Evolutionary conservation across 768 basidiomycete species (phyloP).

Genomic region (Cyclocybe cylindracea): DNA sequence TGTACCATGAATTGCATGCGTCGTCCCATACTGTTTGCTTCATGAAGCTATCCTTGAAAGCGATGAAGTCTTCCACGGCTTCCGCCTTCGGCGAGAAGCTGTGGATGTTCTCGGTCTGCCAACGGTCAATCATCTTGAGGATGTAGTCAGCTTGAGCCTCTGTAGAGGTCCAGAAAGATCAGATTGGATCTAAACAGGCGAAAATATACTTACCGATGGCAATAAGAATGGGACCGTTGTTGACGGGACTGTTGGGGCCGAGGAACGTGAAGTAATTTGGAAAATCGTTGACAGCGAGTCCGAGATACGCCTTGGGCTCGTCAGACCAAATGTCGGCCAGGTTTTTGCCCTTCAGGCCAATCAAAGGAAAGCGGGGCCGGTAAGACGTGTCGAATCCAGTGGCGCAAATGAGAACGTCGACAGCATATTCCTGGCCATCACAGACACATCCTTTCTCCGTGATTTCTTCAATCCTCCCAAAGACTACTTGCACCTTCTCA

Average conservation of each 20-base stretch:
- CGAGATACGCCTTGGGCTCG: slow-evolving; percentile 27
- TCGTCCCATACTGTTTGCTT: slow-evolving; percentile 26
- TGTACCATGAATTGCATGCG: slow-evolving; percentile 33
- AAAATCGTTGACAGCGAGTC: slow-evolving; percentile 25
- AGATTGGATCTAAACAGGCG: neutral
- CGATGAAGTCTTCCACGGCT: slow-evolving; percentile 30
- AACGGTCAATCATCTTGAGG: slow-evolving; percentile 27
- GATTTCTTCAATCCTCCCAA: slow-evolving; percentile 25
- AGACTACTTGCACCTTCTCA: slow-evolving; percentile 27
- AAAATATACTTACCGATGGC: slow-evolving; percentile 19
- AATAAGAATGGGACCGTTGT: slow-evolving; percentile 26
- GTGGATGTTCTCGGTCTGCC: slow-evolving; percentile 32
- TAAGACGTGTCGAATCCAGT: slow-evolving; percentile 33
- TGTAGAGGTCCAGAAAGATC: neutral
- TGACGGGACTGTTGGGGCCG: slow-evolving; percentile 30
- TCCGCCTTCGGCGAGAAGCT: slow-evolving; percentile 30
- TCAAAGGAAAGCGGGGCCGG: slow-evolving; percentile 29
- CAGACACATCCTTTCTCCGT: slow-evolving; percentile 27
- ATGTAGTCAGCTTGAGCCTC: slow-evolving; percentile 31
- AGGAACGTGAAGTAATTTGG: slow-evolving; percentile 30
- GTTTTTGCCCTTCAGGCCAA: slow-evolving; percentile 22
- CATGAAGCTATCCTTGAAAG: slow-evolving; percentile 30
- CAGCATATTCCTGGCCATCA: slow-evolving; percentile 24
- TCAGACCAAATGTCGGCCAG: slow-evolving; percentile 28
- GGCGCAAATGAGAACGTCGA: slow-evolving; percentile 34